Base-by-base conservation (phyloP, 345 rosid genomes). In the Kandelia obovata region DNA sequence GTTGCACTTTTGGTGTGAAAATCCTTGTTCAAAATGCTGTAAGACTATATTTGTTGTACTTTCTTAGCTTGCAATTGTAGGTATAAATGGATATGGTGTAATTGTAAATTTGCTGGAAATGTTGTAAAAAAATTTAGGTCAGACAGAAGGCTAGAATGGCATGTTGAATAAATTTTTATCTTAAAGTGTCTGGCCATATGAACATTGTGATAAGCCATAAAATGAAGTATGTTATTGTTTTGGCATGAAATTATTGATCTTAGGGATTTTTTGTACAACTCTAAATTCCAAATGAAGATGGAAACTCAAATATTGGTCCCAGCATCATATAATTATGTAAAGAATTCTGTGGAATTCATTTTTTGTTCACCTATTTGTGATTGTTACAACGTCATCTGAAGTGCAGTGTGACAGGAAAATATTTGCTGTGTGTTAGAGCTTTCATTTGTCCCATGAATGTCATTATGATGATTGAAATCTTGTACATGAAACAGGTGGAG, bases 401-500 rank as follows among this genome's bases (percentile, higher is more conserved):
- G 25, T 62, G 66, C 3, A 26, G 39, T 37, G 53, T 35, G 57
- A 11, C 19, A 6, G 23, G 21, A 55, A 16, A 34, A 13, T 25
- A 23, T 56, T 16, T 28, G 20, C 26, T 21, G 17, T 28, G 58
- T 43, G 30, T 62, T 59, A 62, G 63, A 60, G 32, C 53, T 39
- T 39, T 39, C 46, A 10, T 60, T 23, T 23, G 26, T 52, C 51
- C 8, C 6, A n/a, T 59, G 35, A 3, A 20, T 70, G 53, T 53
- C 28, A 28, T 25, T 58, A 16, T 46, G 43, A 47, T 65, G 26
- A 71, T 66, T 37, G 52, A 35, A 15, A 65, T 39, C 37, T 61
- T 39, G 27, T 60, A 9, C 70, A 4, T 67, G 49, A 71, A 55
- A 64, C 83, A 89, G 96, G 88, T 75, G 80, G 80, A 8, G 92